A percentile compares a stretch with the other conserved stretches of the same genome.
Conservation (phyloP, 2,329 filamentous ascomycete species). For the Clarireedia monteithiana region DNA sequence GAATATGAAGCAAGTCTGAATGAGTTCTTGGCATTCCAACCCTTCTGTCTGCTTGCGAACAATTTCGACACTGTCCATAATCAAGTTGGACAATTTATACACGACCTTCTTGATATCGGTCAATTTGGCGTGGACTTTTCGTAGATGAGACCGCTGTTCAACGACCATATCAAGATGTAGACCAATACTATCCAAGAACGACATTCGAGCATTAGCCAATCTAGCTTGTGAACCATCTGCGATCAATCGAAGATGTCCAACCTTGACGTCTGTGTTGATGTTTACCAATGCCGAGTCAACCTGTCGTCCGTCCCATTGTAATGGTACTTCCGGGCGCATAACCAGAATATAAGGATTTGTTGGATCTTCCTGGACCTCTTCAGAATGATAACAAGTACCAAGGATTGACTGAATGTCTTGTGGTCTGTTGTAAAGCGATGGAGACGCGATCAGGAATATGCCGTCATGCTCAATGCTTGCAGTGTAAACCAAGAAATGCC, state of each 20-base stretch:
- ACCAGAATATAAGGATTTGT: constrained; percentile 80
- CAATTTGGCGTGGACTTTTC: constrained; percentile 82
- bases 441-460: constrained; percentile 78
- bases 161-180: constrained; percentile 83
- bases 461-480: constrained; percentile 64
- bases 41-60: constrained; percentile 79
- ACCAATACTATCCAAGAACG: constrained; percentile 71
- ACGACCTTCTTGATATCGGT: constrained; percentile 93
- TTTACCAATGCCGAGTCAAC: constrained; percentile 66
- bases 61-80: constrained; percentile 96
- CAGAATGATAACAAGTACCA: constrained; percentile 66
- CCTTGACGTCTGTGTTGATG: constrained; percentile 75
- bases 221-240: constrained; percentile 78
- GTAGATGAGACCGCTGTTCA: constrained; percentile 87
- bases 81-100: constrained; percentile 93
- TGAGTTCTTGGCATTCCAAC: constrained; percentile 86
- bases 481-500: constrained; percentile 80
- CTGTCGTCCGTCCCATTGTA: constrained; percentile 75
- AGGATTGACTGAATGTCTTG: constrained; percentile 82
- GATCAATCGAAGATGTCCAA: constrained; percentile 78
- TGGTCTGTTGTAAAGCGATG: constrained; percentile 63
- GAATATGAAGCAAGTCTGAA: constrained; percentile 96
- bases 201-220: constrained; percentile 68
- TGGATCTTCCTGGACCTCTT: constrained; percentile 64
- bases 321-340: constrained; percentile 68